Evolutionary conservation across 192 early-diverging fungal genomes (phyloP).

Genomic region (Rhizoclosmatium globosum): DNA sequence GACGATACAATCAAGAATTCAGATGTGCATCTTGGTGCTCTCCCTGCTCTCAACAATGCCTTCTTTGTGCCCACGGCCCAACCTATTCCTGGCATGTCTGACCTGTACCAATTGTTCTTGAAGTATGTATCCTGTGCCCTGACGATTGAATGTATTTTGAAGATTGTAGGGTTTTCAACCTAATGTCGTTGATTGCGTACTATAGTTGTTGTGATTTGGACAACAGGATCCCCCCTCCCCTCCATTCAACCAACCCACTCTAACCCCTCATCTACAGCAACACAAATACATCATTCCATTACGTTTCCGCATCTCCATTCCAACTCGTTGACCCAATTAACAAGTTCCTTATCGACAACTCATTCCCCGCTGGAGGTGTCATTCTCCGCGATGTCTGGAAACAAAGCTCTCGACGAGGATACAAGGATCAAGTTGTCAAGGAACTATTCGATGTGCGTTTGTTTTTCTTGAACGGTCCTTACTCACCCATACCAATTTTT

Average conservation of each 20-base stretch:
- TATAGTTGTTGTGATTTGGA: no score
- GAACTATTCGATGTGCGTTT: constrained; percentile 62
- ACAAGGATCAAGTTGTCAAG: constrained; percentile 62
- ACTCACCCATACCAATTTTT: constrained; percentile 17
- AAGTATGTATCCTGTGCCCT: neutral
- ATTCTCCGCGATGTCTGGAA: constrained; percentile 62
- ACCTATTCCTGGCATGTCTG: constrained; percentile 80
- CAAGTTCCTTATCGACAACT: constrained; percentile 68
- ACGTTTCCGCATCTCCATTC: constrained; percentile 87
- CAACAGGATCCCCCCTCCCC: no score
- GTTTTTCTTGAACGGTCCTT: neutral
- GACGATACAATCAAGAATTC: constrained; percentile 95
- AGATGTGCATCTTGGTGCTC: constrained; percentile 71
- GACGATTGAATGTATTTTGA: no score
- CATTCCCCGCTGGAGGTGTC: constrained; percentile 83
- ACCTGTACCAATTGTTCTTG: constrained; percentile 59
- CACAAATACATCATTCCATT: constrained; percentile 75
- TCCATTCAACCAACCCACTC: no score
- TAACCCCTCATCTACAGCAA: constrained; percentile 25
- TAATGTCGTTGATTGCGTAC: no score
- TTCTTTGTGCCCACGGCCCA: constrained; percentile 70
- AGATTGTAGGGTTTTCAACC: no score
- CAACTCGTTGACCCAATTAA: constrained; percentile 77
- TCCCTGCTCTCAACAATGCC: constrained; percentile 67
- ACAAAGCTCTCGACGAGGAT: constrained; percentile 32